Percentiles rank a stretch among this genome's conserved stretches.
phyloP scores from a whole-genome alignment of 2,329 filamentous ascomycete species.

The Penicillium occitanis region DNA sequence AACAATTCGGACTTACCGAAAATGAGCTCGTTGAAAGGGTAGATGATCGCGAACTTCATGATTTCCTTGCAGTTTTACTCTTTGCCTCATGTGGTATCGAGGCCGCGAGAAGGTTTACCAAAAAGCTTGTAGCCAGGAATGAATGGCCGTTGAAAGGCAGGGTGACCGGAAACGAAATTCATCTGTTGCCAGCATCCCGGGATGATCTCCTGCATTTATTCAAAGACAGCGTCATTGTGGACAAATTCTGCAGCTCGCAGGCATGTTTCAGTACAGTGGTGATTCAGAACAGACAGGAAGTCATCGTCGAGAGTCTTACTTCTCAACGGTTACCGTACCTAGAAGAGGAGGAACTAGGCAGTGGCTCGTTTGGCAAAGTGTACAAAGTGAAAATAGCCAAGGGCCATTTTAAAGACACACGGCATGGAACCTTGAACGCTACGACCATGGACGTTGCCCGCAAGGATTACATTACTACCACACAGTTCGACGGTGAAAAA shows the following conservation, averaged over 20 bases:
- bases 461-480: constrained; percentile 39
- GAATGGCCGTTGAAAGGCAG: constrained; percentile 13
- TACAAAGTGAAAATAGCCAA: constrained; percentile 34
- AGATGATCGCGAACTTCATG: constrained; percentile 28
- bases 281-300: constrained; percentile 31
- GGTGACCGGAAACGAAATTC: not conserved
- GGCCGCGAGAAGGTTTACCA: constrained; percentile 24
- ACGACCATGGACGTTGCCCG: constrained; percentile 31
- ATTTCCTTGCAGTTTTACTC: constrained; percentile 35
- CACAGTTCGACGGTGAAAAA: constrained; percentile 24
- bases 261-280: constrained; percentile 37
- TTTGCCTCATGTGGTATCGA: constrained; percentile 31
- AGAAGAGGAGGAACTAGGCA: constrained; percentile 31
- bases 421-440: constrained; percentile 19
- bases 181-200: constrained; percentile 8
- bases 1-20: constrained; percentile 14
- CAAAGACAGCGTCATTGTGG: constrained; percentile 23
- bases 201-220: constrained; percentile 15
- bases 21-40: constrained; percentile 12
- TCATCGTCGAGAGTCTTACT: constrained; percentile 26
- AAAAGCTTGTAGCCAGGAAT: constrained; percentile 6
- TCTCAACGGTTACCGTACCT: constrained; percentile 37
- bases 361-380: constrained; percentile 36
- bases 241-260: constrained; percentile 34
- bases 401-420: constrained; percentile 34